Evolutionary conservation across 139 green algal species (phyloP), one percentile per base, ranked within the genome.

Genomic region (Chlorella sp.): DNA sequence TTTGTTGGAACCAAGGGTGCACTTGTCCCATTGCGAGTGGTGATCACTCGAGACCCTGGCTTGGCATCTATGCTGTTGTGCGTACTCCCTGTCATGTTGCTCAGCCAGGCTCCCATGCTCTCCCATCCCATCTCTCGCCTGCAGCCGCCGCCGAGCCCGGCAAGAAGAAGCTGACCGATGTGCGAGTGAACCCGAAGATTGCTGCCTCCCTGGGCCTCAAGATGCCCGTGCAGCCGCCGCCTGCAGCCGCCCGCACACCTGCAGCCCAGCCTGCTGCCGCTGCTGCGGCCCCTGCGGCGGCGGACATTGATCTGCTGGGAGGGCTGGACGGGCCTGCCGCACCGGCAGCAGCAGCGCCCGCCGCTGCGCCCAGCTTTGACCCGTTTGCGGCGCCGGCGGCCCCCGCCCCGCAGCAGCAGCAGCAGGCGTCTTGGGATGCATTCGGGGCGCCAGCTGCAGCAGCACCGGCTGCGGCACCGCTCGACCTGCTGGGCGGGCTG

Each of bases 131-230:
- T 0, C 40, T n/a, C 68, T 30, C 5, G 13, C 13, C 40, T 62
- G 58, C 58, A 74, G 40, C 40, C 7, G 38, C 51, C 22, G 24
- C 22, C 7, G 60, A 30, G 24, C 14, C 43, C 64, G 54, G 88
- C 89, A 62, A 87, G 62, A 96, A 97, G 85, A 95, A 94, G 87
- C 90, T 97, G 38, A 91, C 86, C 0, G 89, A 97, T 22, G 88
- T 97, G 20, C 92, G 91, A 83, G 92, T 97, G 73, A 92, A 96
- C 78, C 92, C 94, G 19, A 90, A 90, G 30, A 95, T 97, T 46
- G 90, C 90, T 13, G 92, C 91, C 1, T 92, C 92, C 13, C 92
- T 98, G 69, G 88, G 89, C 3, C 77, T 90, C 3, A 88, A 90
- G 40, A 34, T 87, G 28, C 84, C 84, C 48, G 51, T 76, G 56